Conservation (phyloP, 1,139 yeast genomes). For the Taphrina deformans region DNA sequence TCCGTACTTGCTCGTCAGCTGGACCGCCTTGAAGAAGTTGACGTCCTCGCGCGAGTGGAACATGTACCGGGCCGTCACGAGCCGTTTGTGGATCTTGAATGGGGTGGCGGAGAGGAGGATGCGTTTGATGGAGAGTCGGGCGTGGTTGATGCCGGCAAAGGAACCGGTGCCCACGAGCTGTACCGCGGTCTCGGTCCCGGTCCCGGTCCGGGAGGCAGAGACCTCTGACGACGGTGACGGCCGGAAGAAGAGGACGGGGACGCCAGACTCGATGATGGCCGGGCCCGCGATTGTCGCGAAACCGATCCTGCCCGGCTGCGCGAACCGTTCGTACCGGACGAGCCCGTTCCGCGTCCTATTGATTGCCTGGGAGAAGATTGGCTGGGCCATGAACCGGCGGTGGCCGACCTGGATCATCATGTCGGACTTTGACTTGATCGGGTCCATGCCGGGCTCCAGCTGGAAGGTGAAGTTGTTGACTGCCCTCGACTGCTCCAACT, state of each 20-base stretch:
- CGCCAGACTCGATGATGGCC: slow-evolving; percentile 68
- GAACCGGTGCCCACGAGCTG: slow-evolving; percentile 88
- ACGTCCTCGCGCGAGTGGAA: slow-evolving; percentile 91
- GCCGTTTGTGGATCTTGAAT: slow-evolving; percentile 87
- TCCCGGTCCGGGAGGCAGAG: slow-evolving; percentile 53
- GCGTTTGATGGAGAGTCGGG: slow-evolving; percentile 82
- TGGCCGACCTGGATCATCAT: slow-evolving; percentile 90
- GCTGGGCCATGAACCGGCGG: slow-evolving; percentile 80
- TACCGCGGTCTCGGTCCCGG: slow-evolving; percentile 49
- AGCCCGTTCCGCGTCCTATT: slow-evolving; percentile 79
- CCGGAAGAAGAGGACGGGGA: slow-evolving; percentile 49
- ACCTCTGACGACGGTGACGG: slow-evolving; percentile 48
- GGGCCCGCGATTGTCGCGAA: slow-evolving; percentile 91
- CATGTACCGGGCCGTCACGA: slow-evolving; percentile 94
- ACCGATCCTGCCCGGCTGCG: slow-evolving; percentile 72
- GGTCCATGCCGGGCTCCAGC: slow-evolving; percentile 81
- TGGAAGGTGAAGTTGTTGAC: slow-evolving; percentile 67
- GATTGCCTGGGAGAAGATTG: slow-evolving; percentile 74
- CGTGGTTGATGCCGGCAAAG: slow-evolving; percentile 79
- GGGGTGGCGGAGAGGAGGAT: slow-evolving; percentile 91
- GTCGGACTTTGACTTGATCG: slow-evolving; percentile 76
- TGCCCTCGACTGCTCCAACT: slow-evolving; percentile 83
- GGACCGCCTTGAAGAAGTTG: slow-evolving; percentile 85
- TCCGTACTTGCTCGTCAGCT: slow-evolving; percentile 87
- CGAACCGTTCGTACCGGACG: slow-evolving; percentile 78